Evolutionary conservation across 2,329 filamentous ascomycete species (phyloP).

Genomic region (Claviceps africana): DNA sequence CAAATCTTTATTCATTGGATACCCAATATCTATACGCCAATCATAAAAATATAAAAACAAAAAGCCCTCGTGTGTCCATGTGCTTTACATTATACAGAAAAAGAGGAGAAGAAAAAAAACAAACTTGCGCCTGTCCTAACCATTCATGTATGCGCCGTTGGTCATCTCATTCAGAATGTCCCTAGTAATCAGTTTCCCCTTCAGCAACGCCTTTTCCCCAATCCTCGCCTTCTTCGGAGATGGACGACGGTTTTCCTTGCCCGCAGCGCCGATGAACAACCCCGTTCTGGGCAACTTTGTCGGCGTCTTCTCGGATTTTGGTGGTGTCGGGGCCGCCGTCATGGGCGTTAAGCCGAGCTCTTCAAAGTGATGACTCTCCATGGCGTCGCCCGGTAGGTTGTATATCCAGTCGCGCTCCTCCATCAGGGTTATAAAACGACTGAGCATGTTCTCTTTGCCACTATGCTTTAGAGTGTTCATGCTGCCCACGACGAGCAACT

Average conservation of each 20-base stretch:
- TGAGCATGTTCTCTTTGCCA: conserved; percentile 61
- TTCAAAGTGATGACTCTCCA: conserved; percentile 56
- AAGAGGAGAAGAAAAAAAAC: not conserved
- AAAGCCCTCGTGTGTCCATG: not conserved
- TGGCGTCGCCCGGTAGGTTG: conserved; percentile 49
- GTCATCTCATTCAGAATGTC: conserved; percentile 66
- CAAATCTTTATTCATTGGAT: conserved; percentile 4
- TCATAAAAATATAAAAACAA: not conserved
- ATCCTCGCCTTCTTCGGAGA: conserved; percentile 43
- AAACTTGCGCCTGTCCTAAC: conserved; percentile 1
- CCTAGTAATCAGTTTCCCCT: conserved; percentile 52
- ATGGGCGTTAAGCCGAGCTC: conserved; percentile 34
- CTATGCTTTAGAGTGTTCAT: conserved; percentile 62
- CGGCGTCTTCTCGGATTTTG: conserved; percentile 12
- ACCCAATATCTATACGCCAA: conserved; percentile 7
- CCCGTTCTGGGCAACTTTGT: conserved; percentile 14
- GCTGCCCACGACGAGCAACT: conserved; percentile 79
- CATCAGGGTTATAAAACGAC: conserved; percentile 63
- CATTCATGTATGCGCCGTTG: conserved; percentile 23
- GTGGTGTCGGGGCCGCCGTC: conserved; percentile 8
- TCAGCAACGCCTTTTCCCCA: conserved; percentile 48
- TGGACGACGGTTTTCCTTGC: conserved; percentile 32
- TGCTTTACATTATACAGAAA: not conserved
- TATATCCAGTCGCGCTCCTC: conserved; percentile 67
- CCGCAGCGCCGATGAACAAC: conserved; percentile 10